Base-by-base conservation (phyloP, 1,284 basidiomycete genomes). In the Takashimella tepidaria region DNA sequence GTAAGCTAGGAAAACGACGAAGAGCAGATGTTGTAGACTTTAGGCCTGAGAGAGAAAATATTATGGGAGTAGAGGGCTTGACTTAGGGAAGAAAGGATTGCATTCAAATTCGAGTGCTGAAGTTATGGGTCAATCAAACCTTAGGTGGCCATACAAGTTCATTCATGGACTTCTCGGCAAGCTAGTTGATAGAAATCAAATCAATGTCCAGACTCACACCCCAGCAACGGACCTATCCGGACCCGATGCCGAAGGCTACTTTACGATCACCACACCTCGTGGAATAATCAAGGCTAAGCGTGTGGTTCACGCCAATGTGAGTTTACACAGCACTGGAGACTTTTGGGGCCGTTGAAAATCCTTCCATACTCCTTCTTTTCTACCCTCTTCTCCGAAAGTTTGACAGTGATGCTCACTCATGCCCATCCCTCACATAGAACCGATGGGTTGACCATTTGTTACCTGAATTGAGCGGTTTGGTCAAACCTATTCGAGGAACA, bases 71-170 rank as follows among this genome's bases (percentile, higher is more conserved):
- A n/a, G n/a, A n/a, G n/a, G n/a, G n/a, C n/a, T n/a, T n/a, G n/a
- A n/a, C n/a, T n/a, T n/a, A n/a, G n/a, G n/a, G n/a, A n/a, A n/a
- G n/a, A n/a, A n/a, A n/a, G n/a, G n/a, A n/a, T n/a, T n/a, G n/a
- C n/a, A n/a, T n/a, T n/a, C n/a, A n/a, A 5, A 20, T 26, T n/a
- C 16, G 20, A 22, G 20, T 40, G 26, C 4, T 2, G 19, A 25
- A 31, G 45, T 13, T 8, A 4, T 19, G 23, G 26, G 1, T 2
- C 19, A 45, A 20, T 19, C 37, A 19, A 12, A n/a, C 13, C 10
- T 16, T 27, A 59, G 58, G 4, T 59, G 58, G 63, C 57, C 59
- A 10, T 63, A 63, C 55, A 63, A 63, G 20, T 61, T 65, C 43
- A 60, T 65, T 2, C 59, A 65, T 22, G 61, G 54, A 2, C 45